Base-by-base conservation (phyloP, 768 basidiomycete species). In the Russula earlei region DNA sequence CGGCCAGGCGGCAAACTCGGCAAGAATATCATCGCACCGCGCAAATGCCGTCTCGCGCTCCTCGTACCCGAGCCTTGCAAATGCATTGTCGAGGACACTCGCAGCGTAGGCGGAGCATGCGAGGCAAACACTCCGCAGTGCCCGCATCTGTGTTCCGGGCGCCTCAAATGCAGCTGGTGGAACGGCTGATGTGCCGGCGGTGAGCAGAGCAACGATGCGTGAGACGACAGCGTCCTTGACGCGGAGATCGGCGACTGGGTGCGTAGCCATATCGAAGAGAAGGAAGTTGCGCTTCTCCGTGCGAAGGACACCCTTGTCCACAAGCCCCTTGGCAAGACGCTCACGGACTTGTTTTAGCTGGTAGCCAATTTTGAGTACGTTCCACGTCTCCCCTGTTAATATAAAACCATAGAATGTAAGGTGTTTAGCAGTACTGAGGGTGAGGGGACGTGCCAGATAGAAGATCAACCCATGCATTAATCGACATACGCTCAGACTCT, bases 251-350 rank as follows among this genome's bases (percentile, higher is more conserved):
- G 94, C 91, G 48, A 98, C 88, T 1, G 95, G 96, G 69, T 99
- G 95, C 0, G 95, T 99, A 17, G 96, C 95, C 95, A 99, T 99
- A 74, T 99, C 95, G 72, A 99, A 99, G 29, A 99, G 77, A 48
- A 99, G 80, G 71, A 99, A 99, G 70, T 98, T 98, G 65, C 93
- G 88, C 68, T 99, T 98, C 69, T 98, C 96, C 15, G 95, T 99
- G 49, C 96, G 87, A n/a, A 99, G 81, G 37, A 99, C 84, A 64
- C 95, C 96, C 71, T 99, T 99, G 77, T 99, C 95, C 49, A 97
- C 95, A 38, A 99, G 82, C 3, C 95, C 80, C 69, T 99, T 99
- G 14, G 94, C 93, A 38, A 99, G 84, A 17, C 95, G 88, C 72
- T 99, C 95, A 44, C 95, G 86, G 38, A 98, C 95, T 72, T 97